Percentiles rank a stretch among this genome's conserved stretches.
Evolutionary conservation across 345 rosid species (phyloP).

Genomic region (Aurinia saxatilis): DNA sequence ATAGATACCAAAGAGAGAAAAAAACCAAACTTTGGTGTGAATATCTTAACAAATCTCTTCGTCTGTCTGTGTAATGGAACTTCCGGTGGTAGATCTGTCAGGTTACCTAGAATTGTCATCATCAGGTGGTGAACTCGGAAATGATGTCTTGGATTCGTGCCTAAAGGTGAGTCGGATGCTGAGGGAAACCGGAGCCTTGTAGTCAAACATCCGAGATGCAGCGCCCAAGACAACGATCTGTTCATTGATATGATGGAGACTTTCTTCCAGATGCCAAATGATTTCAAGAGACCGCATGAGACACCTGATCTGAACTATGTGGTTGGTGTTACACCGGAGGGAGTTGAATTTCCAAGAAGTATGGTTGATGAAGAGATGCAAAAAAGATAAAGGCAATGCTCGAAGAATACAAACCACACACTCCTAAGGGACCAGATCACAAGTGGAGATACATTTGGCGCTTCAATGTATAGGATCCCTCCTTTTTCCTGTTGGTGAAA

Average conservation of each 20-base stretch:
- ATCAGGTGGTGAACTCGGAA: slow-evolving; percentile 24
- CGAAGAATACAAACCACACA: slow-evolving; percentile 51
- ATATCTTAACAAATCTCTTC: no score
- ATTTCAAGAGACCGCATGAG: slow-evolving; percentile 70
- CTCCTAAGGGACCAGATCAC: slow-evolving; percentile 83
- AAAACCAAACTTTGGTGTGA: no score
- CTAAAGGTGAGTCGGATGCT: slow-evolving; percentile 62
- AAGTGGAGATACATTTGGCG: slow-evolving; percentile 99
- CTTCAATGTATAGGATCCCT: no score
- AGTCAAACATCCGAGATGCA: slow-evolving; percentile 86
- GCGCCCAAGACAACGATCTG: slow-evolving; percentile 76
- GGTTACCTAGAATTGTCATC: slow-evolving; percentile 44
- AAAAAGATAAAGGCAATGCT: slow-evolving; percentile 55
- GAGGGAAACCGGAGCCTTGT: slow-evolving; percentile 81
- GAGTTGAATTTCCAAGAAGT: slow-evolving; percentile 93
- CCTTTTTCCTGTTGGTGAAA: no score
- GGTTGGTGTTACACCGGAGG: slow-evolving; percentile 97
- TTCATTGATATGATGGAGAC: slow-evolving; percentile 97
- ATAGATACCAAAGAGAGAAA: no score
- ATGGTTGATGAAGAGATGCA: slow-evolving; percentile 85
- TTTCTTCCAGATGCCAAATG: slow-evolving; percentile 57
- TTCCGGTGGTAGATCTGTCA: slow-evolving; percentile 82
- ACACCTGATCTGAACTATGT: slow-evolving; percentile 78
- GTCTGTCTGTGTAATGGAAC: slow-evolving; percentile 42
- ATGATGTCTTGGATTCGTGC: slow-evolving; percentile 46